Percentiles rank a stretch among this genome's conserved stretches.
Conservation (phyloP, 257 asterid genomes). For the Solanum bulbocastanum region DNA sequence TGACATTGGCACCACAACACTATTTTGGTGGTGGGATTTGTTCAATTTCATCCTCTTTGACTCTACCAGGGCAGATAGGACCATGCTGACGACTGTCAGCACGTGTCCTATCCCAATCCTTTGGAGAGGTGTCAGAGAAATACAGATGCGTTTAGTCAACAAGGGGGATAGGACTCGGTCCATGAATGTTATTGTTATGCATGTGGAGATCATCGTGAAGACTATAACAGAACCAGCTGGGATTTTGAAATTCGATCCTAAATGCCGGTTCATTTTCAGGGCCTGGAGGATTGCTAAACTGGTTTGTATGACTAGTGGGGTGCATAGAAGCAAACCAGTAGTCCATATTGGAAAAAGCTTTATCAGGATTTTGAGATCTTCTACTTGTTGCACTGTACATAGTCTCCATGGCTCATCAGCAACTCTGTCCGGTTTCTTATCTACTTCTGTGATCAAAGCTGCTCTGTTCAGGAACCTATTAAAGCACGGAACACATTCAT, state of each 20-base stretch:
- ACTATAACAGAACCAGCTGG: slow-evolving; percentile 13
- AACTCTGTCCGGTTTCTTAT: neutral
- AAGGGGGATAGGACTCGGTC: slow-evolving; percentile 4
- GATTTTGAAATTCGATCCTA: neutral
- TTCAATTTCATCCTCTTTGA: neutral
- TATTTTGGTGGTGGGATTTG: neutral
- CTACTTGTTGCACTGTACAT: slow-evolving; percentile 10
- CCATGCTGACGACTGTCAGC: neutral
- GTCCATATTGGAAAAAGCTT: slow-evolving; percentile 8
- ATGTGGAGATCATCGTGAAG: neutral
- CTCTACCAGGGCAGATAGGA: slow-evolving; percentile 9
- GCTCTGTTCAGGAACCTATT: slow-evolving; percentile 13
- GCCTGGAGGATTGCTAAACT: slow-evolving; percentile 10
- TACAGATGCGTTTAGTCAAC: neutral
- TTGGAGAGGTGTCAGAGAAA: slow-evolving; percentile 4
- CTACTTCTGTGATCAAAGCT: slow-evolving; percentile 5
- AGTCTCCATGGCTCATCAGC: slow-evolving; percentile 6
- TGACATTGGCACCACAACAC: slow-evolving; percentile 8
- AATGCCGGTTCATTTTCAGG: slow-evolving; percentile 8
- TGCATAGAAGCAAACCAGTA: slow-evolving; percentile 6
- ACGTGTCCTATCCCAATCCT: slow-evolving; percentile 14
- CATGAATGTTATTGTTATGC: neutral
- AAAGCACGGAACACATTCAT: neutral
- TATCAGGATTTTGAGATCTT: slow-evolving; percentile 14
- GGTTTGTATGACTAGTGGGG: slow-evolving; percentile 6